A percentile compares a stretch with the other conserved stretches of the same genome.
These are phyloP conservation scores for Alternaria gansuensis DNA, from an alignment of 2,329 filamentous ascomycete species.

Conservation along the genomic window DNA sequence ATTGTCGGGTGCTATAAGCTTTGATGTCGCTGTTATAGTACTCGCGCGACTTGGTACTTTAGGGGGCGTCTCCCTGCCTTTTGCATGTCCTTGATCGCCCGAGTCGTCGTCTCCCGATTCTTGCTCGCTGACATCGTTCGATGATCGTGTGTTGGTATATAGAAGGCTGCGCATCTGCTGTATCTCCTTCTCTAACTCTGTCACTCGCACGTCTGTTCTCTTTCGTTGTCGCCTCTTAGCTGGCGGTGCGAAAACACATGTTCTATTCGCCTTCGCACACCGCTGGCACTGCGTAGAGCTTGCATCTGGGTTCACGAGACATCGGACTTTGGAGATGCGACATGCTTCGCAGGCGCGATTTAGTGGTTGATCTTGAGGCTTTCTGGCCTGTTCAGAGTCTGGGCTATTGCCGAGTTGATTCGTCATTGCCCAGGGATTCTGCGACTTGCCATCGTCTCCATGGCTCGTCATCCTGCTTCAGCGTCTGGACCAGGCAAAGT, in stretches of 20 bases:
- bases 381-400: conserved; percentile 30
- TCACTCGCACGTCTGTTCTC: conserved; percentile 50
- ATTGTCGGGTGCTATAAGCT: conserved; percentile 1
- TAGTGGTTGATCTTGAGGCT: conserved; percentile 41
- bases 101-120: conserved; percentile 42
- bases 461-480: conserved; percentile 23
- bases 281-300: conserved; percentile 45
- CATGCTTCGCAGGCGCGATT: conserved; percentile 52
- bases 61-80: conserved; percentile 29
- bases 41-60: conserved; percentile 26
- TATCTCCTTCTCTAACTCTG: conserved; percentile 50
- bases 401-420: conserved; percentile 27
- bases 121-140: conserved; percentile 39
- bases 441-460: conserved; percentile 16
- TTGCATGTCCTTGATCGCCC: conserved; percentile 28
- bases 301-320: conserved; percentile 39
- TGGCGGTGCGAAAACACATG: conserved; percentile 50
- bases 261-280: conserved; percentile 46
- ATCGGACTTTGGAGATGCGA: conserved; percentile 49
- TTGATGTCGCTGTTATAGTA: conserved; percentile 19
- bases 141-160: conserved; percentile 34
- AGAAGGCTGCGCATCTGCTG: conserved; percentile 48
- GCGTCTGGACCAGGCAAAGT: not conserved
- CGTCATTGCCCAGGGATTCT: conserved; percentile 23
- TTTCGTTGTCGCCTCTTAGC: conserved; percentile 50